phyloP scores from a whole-genome alignment of 495 filamentous ascomycete genomes.

The Aspergillus avenaceus region DNA sequence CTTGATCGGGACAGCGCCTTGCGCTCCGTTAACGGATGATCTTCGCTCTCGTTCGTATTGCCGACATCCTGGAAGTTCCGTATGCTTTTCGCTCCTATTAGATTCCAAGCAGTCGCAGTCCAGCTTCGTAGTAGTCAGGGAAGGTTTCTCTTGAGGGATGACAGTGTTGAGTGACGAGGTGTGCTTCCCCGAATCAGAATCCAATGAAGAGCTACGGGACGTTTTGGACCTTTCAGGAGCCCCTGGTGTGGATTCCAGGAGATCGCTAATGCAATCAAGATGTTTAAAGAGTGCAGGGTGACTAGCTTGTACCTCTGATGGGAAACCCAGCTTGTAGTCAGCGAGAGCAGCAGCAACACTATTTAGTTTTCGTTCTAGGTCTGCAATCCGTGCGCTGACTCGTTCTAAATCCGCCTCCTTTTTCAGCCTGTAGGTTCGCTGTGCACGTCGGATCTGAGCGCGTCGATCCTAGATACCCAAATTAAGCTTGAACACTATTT shows the following conservation, averaged over 20 bases:
- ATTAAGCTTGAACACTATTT: not conserved
- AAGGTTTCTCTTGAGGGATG: not conserved
- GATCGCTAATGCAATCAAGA: not conserved
- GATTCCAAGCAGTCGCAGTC: not conserved
- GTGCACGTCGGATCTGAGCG: slow-evolving; percentile 78
- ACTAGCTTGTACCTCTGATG: not conserved
- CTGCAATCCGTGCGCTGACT: slow-evolving; percentile 57
- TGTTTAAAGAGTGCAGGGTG: not conserved
- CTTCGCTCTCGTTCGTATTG: not conserved
- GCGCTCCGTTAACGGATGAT: not conserved
- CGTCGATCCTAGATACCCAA: slow-evolving; percentile 45
- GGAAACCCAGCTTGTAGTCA: not conserved
- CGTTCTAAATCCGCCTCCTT: slow-evolving; percentile 74
- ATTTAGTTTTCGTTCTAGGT: slow-evolving; percentile 54
- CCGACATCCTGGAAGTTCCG: not conserved
- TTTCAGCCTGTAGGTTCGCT: slow-evolving; percentile 75
- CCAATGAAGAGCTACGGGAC: not conserved
- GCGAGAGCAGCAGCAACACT: not conserved
- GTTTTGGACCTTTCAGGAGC: too few species aligned
- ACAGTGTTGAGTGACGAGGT: not conserved
- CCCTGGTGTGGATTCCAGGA: not conserved
- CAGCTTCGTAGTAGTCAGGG: not conserved
- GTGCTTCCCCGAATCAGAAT: not conserved
- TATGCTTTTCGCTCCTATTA: not conserved
- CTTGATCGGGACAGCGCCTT: not conserved